Percentiles rank a stretch among this genome's conserved stretches.
Conservation (phyloP, 192 early-diverging fungal species). For the Diversispora epigaea region DNA sequence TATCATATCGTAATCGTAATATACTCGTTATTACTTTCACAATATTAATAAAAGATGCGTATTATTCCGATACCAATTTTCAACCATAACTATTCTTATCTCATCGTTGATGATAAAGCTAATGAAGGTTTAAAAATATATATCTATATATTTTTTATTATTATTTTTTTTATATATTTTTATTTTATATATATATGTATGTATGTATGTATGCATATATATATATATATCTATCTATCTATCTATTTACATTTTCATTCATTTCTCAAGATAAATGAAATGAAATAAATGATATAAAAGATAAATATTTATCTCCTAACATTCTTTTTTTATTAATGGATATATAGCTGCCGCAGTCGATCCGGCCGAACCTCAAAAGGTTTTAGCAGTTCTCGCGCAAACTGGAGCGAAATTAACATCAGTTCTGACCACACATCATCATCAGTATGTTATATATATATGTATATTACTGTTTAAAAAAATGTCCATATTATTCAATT, state of each 20-base stretch:
- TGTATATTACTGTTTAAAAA: neutral
- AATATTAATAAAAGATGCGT: conserved; percentile 41
- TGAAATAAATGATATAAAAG: no score
- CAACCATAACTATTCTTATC: conserved; percentile 80
- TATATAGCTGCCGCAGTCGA: conserved; percentile 68
- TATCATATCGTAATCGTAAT: no score
- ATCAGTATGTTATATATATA: conserved; percentile 56
- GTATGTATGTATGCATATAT: no score
- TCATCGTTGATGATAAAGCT: conserved; percentile 73
- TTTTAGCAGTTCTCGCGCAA: conserved; percentile 58
- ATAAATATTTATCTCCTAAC: no score
- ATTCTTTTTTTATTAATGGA: neutral
- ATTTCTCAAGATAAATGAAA: no score
- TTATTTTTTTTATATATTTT: no score
- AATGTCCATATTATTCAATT: neutral
- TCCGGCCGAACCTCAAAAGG: conserved; percentile 78
- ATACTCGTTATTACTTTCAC: no score
- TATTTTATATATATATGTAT: no score
- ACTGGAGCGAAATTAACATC: conserved; percentile 61
- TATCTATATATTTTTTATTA: no score
- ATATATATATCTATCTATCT: no score
- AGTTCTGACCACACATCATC: conserved; percentile 88
- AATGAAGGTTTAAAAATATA: conserved; percentile 35
- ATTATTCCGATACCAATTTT: conserved; percentile 66
- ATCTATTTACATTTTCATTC: no score